Evolutionary conservation across 225 moss, liverwort and hornwort species (phyloP), one percentile per base, ranked within the genome.

Genomic region (Pseudoscleropodium purum): DNA sequence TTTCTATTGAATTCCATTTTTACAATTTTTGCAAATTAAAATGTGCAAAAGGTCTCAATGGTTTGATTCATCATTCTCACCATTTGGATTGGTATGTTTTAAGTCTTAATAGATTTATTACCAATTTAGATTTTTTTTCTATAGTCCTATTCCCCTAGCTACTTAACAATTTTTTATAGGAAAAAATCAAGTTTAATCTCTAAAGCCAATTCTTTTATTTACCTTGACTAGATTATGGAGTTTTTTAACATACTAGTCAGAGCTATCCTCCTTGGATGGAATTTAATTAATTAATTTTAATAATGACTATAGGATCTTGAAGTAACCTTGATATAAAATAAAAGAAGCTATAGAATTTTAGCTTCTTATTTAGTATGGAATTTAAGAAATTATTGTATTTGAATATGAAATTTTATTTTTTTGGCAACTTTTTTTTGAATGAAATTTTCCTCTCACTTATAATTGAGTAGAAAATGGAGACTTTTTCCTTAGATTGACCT

Each of bases 21-120:
- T n/a, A n/a, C n/a, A n/a, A n/a, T n/a, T 39, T 39, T n/a, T 69
- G 13, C 39, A 1, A 39, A 69, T 13, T 13, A 39, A 29, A n/a
- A 68, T 12, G 37, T 6, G 2, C 4, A n/a, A 37, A 68, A 23
- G n/a, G 5, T 0, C 7, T 7, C 2, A 0, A n/a, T 4, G 5
- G 7, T n/a, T 23, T 69, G 13, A 4, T 23, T n/a, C 7, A 23
- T n/a, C 1, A 18, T 19, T 69, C 1, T 2, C 7, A n/a, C 14
- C 6, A 23, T n/a, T n/a, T 11, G 7, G 2, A n/a, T 23, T 68
- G 21, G 68, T n/a, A 68, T 12, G 2, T 68, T 68, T 68, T 6
- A 37, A 69, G 12, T 69, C n/a, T n/a, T n/a, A 69, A 23, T 69
- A n/a, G n/a, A 23, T n/a, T 67, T n/a, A n/a, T n/a, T n/a, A 69